These are phyloP conservation scores for Ricinus communis DNA, from an alignment of 345 rosid species.

Conservation along the genomic window DNA sequence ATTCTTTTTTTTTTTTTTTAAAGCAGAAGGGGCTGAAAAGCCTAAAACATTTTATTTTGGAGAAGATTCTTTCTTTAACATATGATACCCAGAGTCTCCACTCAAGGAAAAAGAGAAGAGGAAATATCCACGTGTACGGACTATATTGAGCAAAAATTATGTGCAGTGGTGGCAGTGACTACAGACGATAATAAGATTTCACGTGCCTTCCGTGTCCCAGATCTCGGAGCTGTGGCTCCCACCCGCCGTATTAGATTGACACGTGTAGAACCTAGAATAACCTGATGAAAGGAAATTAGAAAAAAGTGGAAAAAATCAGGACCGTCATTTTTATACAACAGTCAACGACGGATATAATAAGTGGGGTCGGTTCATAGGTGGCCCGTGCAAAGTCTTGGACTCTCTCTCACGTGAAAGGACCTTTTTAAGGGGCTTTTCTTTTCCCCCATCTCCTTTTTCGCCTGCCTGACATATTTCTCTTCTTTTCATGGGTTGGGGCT, in stretches of 20 bases:
- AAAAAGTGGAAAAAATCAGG: constrained; percentile 1
- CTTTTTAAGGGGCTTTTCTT: too few species aligned
- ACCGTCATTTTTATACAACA: background rate
- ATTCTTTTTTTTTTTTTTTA: too few species aligned
- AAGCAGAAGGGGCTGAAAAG: too few species aligned
- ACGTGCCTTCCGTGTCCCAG: constrained; percentile 8
- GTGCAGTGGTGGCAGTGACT: background rate
- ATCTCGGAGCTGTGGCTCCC: constrained; percentile 6
- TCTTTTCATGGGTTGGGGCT: constrained; percentile 13
- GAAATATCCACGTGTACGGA: background rate
- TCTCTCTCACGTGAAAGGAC: constrained; percentile 1
- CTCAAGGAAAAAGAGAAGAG: too few species aligned
- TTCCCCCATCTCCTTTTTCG: too few species aligned
- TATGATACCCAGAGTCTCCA: background rate
- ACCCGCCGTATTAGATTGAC: background rate
- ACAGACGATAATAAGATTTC: background rate
- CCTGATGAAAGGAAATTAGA: background rate
- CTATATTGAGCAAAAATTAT: background rate
- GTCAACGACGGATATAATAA: background rate
- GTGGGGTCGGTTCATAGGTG: constrained; percentile 4
- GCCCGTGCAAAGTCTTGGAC: constrained; percentile 1
- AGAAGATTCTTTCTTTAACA: background rate
- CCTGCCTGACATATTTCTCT: constrained; percentile 8
- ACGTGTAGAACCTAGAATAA: background rate
- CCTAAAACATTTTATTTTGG: too few species aligned